Conservation (phyloP, 179 eudicot genomes). For the Silene coronaria region DNA sequence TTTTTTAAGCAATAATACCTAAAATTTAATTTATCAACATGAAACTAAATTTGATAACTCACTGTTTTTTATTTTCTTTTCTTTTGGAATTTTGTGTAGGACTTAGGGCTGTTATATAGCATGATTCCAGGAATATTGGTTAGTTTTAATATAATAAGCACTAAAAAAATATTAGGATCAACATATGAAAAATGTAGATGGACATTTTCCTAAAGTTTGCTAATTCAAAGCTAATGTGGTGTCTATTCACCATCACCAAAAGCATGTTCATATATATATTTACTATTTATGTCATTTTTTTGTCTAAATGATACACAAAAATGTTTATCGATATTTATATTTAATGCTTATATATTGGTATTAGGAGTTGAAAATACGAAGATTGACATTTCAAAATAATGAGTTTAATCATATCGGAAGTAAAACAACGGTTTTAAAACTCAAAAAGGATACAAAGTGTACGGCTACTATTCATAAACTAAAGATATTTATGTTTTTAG, state of each 20-base stretch:
- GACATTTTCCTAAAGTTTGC: slow-evolving; percentile 21
- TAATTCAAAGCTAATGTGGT: slow-evolving; percentile 28
- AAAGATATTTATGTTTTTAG: not conserved
- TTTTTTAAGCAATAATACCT: not conserved
- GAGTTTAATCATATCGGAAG: not conserved
- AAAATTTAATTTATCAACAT: not conserved
- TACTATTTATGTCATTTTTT: slow-evolving; percentile 8
- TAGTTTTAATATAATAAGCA: not conserved
- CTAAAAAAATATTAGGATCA: not conserved
- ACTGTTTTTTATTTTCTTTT: not conserved
- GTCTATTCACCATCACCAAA: slow-evolving; percentile 28
- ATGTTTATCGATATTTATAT: not conserved
- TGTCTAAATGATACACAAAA: not conserved
- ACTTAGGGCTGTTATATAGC: slow-evolving; percentile 13
- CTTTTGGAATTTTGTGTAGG: not conserved
- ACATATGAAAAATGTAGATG: slow-evolving; percentile 3
- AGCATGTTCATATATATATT: slow-evolving; percentile 6
- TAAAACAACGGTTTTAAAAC: not conserved
- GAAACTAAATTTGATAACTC: not conserved
- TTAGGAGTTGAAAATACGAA: slow-evolving; percentile 13
- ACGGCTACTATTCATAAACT: not conserved
- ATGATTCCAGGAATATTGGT: not conserved
- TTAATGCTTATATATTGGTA: not conserved
- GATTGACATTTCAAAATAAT: not conserved
- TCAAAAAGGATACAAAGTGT: not conserved